Evolutionary conservation across 768 basidiomycete genomes (phyloP), one percentile per base, ranked within the genome.

Genomic region (Rhodotorula diobovata): DNA sequence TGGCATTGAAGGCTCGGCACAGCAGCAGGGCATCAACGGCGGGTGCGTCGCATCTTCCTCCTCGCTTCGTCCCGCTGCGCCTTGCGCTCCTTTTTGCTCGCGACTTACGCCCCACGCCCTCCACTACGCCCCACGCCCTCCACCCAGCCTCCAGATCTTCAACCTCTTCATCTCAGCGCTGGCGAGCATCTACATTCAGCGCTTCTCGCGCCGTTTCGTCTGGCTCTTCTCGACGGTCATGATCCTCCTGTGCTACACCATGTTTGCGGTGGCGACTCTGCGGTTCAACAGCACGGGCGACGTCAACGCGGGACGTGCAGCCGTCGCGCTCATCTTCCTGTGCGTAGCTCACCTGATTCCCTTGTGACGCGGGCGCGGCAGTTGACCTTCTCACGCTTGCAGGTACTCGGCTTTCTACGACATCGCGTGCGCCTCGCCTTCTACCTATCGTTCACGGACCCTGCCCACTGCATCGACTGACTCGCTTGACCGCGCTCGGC

Each of bases 131-230:
- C 25, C 20, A 16, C 21, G 39, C 41, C 2, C 28, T 16, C 18
- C n/a, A 7, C 28, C 6, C 41, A 59, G 58, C 23, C 76, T 78
- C 28, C 68, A 73, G 30, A 63, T 70, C 68, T 61, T 79, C 74
- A 58, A 70, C 59, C 59, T 70, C 28, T 0, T 35, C 45, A 14
- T 61, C 32, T 59, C 63, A 14, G 53, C 65, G 53, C 15, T 60
- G n/a, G 63, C 43, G 28, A 63, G 75, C n/a, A 18, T 79, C 68
- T 75, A 65, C 35, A 59, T 78, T 67, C 79, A 80, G 61, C 68
- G 72, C 25, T 56, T 76, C 53, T 79, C 79, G 10, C 62, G 62
- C 37, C 62, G 62, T 2, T n/a, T 30, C 50, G 25, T 61, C 23
- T 67, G 67, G 67, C 61, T 68, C n/a, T 20, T 51, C 55, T 57